A percentile compares a stretch with the other conserved stretches of the same genome.
phyloP scores from a whole-genome alignment of 805 yeast species.

The Saccharomycopsis sp. region DNA sequence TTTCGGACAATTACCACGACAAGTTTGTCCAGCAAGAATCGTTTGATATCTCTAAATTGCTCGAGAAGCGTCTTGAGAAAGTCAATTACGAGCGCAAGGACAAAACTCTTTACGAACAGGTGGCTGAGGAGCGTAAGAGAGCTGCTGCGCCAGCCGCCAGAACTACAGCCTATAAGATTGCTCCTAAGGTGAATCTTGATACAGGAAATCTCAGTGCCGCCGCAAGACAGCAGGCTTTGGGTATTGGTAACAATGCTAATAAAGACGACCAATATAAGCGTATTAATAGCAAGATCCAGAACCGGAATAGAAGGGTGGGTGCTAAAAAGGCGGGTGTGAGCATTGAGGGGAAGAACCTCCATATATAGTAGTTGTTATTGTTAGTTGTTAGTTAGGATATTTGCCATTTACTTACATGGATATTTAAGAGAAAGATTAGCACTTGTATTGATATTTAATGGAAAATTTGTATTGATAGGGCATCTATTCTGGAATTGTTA shows the following conservation, averaged over 20 bases:
- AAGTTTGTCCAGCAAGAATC: constrained; percentile 62
- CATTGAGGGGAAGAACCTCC: constrained; percentile 61
- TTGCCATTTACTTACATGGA: no score
- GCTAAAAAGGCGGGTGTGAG: constrained; percentile 64
- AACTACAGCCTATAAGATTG: constrained; percentile 81
- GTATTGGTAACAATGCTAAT: constrained; percentile 46
- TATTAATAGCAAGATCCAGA: constrained; percentile 52
- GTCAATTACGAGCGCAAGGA: constrained; percentile 32
- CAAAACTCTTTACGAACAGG: constrained; percentile 74
- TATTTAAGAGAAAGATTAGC: no score
- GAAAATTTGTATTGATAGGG: no score
- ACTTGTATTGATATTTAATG: no score
- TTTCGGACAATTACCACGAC: constrained; percentile 91
- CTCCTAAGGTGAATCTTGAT: constrained; percentile 68
- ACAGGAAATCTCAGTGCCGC: constrained; percentile 32
- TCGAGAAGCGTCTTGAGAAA: constrained; percentile 24
- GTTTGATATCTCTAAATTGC: constrained; percentile 45
- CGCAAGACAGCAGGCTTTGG: constrained; percentile 34
- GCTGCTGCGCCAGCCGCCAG: constrained; percentile 95
- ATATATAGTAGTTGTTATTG: neutral
- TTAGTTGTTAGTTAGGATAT: no score
- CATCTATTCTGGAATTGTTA: no score
- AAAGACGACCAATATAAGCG: constrained; percentile 79
- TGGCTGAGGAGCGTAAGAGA: constrained; percentile 85
- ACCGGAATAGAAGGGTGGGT: constrained; percentile 39